These are phyloP conservation scores for Xylaria cubensis DNA, from an alignment of 495 filamentous ascomycete genomes.

Conservation along the genomic window DNA sequence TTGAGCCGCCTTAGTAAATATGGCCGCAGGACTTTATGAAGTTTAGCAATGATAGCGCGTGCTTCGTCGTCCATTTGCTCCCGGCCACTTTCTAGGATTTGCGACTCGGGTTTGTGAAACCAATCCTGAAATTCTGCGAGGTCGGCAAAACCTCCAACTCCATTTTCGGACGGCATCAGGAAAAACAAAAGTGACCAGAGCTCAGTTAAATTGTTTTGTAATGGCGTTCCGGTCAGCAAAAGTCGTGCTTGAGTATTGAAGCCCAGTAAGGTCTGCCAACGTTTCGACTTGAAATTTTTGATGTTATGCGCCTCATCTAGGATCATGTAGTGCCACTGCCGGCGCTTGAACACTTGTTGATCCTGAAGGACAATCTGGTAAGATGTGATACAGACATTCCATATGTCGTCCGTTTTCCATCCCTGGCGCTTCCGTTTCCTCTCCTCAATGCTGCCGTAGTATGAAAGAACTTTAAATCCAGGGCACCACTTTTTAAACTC, in stretches of 20 bases:
- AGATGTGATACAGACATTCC: conserved; percentile 96
- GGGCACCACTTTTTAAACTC: conserved; percentile 99
- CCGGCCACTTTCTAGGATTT: conserved; percentile 92
- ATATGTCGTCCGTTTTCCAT: conserved; percentile 87
- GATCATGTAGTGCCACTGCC: conserved; percentile 98
- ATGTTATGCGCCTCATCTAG: conserved; percentile 99
- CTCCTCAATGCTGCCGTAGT: conserved; percentile 94
- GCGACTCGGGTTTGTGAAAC: conserved; percentile 90
- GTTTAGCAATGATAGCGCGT: conserved; percentile 82
- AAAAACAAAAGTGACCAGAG: conserved; percentile 98
- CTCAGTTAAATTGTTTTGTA: conserved; percentile 97
- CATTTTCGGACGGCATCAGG: conserved; percentile 87
- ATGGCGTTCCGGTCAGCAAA: conserved; percentile 90
- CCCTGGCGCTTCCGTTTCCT: conserved; percentile 87
- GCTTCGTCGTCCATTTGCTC: conserved; percentile 94
- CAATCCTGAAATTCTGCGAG: conserved; percentile 91
- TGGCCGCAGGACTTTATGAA: conserved; percentile 91
- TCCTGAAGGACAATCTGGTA: conserved; percentile 97
- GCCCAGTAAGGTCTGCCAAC: conserved; percentile 93
- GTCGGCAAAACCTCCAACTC: conserved; percentile 86
- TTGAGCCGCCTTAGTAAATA: conserved; percentile 93
- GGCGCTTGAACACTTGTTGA: conserved; percentile 87
- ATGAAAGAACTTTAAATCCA: conserved; percentile 97
- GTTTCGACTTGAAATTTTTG: conserved; percentile 97
- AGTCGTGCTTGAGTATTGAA: conserved; percentile 88